A percentile compares a stretch with the other conserved stretches of the same genome.
phyloP scores from a whole-genome alignment of 768 basidiomycete genomes.

The Termitomyces sp. region DNA sequence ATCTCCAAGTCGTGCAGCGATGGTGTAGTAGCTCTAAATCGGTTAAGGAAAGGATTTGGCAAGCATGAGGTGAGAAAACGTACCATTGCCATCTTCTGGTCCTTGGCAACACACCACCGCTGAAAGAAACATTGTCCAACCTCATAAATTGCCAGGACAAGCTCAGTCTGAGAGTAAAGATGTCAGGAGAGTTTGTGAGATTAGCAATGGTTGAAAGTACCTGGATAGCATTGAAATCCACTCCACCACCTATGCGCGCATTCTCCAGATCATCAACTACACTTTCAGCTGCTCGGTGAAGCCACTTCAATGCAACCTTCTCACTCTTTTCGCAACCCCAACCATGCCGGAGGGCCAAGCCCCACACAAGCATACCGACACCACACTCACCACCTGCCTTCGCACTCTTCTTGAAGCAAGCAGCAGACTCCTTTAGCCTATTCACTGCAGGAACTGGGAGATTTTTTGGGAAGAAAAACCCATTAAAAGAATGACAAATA shows the following conservation, averaged over 20 bases:
- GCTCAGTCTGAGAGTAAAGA: constrained; percentile 48
- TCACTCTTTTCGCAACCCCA: constrained; percentile 87
- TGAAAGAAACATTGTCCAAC: constrained; percentile 92
- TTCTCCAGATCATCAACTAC: constrained; percentile 74
- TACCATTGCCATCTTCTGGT: constrained; percentile 87
- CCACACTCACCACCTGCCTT: constrained; percentile 73
- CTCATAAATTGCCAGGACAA: constrained; percentile 87
- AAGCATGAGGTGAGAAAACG: constrained; percentile 21
- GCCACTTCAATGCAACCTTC: constrained; percentile 74
- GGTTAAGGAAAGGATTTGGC: constrained; percentile 1
- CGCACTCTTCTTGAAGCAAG: constrained; percentile 73
- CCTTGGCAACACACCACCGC: constrained; percentile 84
- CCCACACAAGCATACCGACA: constrained; percentile 92
- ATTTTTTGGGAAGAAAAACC: no score
- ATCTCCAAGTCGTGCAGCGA: constrained; percentile 82
- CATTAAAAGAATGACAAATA: no score
- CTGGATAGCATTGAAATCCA: constrained; percentile 50
- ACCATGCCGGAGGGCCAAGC: constrained; percentile 76
- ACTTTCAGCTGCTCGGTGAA: constrained; percentile 74
- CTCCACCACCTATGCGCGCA: constrained; percentile 39
- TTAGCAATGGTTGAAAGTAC: constrained; percentile 22
- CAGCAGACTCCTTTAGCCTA: constrained; percentile 59
- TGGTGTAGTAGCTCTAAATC: constrained; percentile 70
- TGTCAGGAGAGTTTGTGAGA: not conserved
- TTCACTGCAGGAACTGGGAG: no score